Base-by-base conservation (phyloP, 371 early-diverging fungal species). In the Actinomortierella ambigua region DNA sequence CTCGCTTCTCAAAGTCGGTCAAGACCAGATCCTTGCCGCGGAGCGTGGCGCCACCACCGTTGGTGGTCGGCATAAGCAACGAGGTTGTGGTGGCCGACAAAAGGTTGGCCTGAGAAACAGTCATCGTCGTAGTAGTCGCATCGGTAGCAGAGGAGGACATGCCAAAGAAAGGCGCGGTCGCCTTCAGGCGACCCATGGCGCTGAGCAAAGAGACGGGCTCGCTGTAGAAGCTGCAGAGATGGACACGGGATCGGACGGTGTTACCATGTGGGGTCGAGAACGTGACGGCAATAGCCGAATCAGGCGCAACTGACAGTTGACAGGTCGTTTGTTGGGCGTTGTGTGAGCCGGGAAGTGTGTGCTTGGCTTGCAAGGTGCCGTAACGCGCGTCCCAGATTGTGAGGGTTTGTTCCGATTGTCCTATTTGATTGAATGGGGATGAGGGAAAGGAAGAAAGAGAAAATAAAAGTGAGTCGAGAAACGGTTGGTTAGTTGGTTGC, bases 341-440 rank as follows among this genome's bases (percentile, higher is more conserved):
- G 40, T 52, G 59, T 1, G 57, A 13, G 20, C 73, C 73, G 13
- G 66, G 67, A 54, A 67, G 26, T 17, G 68, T 53, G 24, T 63
- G 68, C 48, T 80, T 76, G 9, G 87, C 80, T 61, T 89, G 91
- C 2, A 88, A 76, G 0, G 91, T 89, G 52, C 89, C 89, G 50
- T 88, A 91, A 46, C 79, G 77, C 47, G 81, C 79, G 61, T 91
- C 91, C 91, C 91, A 91, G 22, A 91, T 81, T 17, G 88, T 87
- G 26, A 90, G 57, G 2, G 85, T 79, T 54, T 85, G 85, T 40
- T 87, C 86, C 13, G 71, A 55, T 59, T 77, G 65, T 59, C 48
- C 73, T 73, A 59, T 22, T 28, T 5, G 34, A 53, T n/a, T 15
- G 11, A 27, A 27, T 23, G 9, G 2, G 8, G 15, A 24, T 27